Base-by-base conservation (phyloP, 768 basidiomycete genomes). In the Tricholoma matsutake region DNA sequence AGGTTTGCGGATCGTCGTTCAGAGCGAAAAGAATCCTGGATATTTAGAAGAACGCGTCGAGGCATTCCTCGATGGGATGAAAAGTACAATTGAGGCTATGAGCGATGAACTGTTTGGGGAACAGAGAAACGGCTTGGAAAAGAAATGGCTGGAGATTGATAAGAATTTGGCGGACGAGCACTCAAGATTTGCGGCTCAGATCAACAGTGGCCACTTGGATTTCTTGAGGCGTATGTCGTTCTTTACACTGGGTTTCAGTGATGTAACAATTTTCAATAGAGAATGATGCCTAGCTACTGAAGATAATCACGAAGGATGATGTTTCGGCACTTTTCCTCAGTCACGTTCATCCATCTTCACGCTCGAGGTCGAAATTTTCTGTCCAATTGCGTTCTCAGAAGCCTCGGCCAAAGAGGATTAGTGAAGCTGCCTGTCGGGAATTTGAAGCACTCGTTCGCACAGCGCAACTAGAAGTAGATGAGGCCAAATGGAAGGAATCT, bases 11-110 rank as follows among this genome's bases (percentile, higher is more conserved):
- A 83, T 98, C 57, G 78, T 94, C 6, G 83, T 98, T 31, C 97
- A 99, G 76, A 92, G 91, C 69, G 95, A 98, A 75, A 87, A 87
- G 58, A 78, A 80, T 9, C 86, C 95, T 8, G 81, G 76, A 22
- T 93, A 90, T 71, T 80, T 98, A 45, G 97, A 98, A 76, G 78
- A 82, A 57, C 87, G 96, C 22, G 89, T 98, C 13, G 94, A 98
- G 58, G 85, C 86, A 2, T 98, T 98, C 79, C 77, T 98, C 61
- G 82, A 85, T 51, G 78, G 79, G 57, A 91, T 95, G 87, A 85
- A 85, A 67, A 73, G 71, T 31, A 82, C 78, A 56, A 76, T 99
- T 13, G 83, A 83, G 68, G 80, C 78, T 6, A 92, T 98, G 90
- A 71, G 72, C 5, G 78, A 82, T 6, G 87, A 81, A 28, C 87